These are phyloP conservation scores for Ichthyophthirius multifiliis DNA, from an alignment of 169 alveolate species.

Conservation along the genomic window DNA sequence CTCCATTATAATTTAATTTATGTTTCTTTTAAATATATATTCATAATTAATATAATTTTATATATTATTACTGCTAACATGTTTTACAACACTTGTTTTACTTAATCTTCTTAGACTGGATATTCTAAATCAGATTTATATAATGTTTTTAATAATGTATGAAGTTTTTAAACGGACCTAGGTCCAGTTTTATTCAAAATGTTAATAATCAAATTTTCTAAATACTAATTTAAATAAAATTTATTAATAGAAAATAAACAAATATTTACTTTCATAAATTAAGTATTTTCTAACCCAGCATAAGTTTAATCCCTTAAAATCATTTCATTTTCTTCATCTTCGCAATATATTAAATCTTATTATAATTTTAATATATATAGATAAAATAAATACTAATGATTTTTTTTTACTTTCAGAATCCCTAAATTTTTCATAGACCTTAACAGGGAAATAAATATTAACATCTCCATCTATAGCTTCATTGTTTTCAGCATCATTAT, in stretches of 20 bases:
- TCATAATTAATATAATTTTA: neutral
- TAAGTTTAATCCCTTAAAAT: constrained; percentile 8
- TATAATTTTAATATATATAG: neutral
- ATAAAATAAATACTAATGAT: neutral
- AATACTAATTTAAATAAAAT: neutral
- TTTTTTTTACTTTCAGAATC: neutral
- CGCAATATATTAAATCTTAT: neutral
- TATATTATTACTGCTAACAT: neutral
- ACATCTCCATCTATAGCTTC: neutral
- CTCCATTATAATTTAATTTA: neutral
- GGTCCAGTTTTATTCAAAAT: neutral
- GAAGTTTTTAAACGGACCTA: neutral
- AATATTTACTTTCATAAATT: neutral
- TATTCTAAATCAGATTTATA: neutral
- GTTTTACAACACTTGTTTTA: neutral
- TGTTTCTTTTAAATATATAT: neutral
- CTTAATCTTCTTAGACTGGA: constrained; percentile 1
- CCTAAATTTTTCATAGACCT: constrained; percentile 5
- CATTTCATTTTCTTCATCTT: constrained; percentile 20
- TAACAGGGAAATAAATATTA: neutral
- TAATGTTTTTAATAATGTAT: neutral
- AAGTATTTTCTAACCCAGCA: neutral
- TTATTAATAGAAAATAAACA: neutral
- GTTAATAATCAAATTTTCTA: neutral
- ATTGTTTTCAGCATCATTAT: neutral